Evolutionary conservation across 495 filamentous ascomycete species (phyloP).

Genomic region (Aspergillus affinis): DNA sequence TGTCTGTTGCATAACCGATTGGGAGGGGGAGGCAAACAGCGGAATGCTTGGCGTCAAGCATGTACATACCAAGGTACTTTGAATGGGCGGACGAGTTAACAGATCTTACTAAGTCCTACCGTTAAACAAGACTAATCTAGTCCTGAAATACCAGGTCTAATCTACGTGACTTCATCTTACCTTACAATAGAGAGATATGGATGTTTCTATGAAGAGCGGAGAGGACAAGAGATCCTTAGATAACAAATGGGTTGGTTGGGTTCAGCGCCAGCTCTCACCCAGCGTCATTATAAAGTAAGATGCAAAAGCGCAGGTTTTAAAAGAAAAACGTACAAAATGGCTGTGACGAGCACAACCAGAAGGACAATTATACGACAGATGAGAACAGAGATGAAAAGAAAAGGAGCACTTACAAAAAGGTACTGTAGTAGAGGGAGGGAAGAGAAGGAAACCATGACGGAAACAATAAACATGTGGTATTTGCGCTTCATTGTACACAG

Average conservation of each 20-base stretch:
- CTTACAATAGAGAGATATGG: too few relatives aligned
- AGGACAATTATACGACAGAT: constrained; percentile 27
- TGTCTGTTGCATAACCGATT: too few relatives aligned
- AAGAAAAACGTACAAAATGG: constrained; percentile 6
- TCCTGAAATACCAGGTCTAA: too few relatives aligned
- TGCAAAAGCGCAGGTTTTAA: not conserved
- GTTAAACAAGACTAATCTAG: too few relatives aligned
- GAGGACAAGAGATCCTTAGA: constrained; percentile 9
- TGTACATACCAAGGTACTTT: too few relatives aligned
- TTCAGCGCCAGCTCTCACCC: constrained; percentile 11
- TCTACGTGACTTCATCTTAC: too few relatives aligned
- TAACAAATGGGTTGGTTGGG: constrained; percentile 16
- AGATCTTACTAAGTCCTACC: too few relatives aligned
- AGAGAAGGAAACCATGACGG: constrained; percentile 17
- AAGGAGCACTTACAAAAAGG: constrained; percentile 18
- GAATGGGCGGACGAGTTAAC: too few relatives aligned
- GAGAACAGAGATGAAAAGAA: constrained; percentile 24
- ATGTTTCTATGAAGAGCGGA: too few relatives aligned
- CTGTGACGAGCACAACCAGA: constrained; percentile 7
- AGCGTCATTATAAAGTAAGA: not conserved
- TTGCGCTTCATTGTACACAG: constrained; percentile 52
- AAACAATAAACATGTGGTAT: constrained; percentile 38
- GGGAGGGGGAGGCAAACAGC: too few relatives aligned
- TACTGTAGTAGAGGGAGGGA: not conserved
- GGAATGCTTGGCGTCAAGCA: too few relatives aligned